These are phyloP conservation scores for Hypoxylon sp. DNA, from an alignment of 2,329 filamentous ascomycete genomes.

Conservation along the genomic window DNA sequence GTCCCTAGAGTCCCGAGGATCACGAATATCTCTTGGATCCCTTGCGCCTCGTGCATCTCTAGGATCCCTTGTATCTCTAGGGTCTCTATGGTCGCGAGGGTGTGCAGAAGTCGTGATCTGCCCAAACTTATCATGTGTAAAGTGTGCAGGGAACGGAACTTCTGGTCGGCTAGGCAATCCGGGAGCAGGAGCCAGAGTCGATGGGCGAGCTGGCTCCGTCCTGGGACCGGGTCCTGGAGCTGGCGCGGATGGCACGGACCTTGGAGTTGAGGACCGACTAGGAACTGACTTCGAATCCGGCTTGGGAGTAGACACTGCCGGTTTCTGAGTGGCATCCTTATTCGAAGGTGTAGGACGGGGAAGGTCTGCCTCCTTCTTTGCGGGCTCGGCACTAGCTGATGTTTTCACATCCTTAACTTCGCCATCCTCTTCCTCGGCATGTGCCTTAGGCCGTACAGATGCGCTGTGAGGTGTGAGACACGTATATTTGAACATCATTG, in stretches of 20 bases:
- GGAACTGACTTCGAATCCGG: conserved; percentile 46
- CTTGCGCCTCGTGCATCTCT: conserved; percentile 51
- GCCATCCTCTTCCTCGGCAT: conserved; percentile 76
- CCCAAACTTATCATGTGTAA: conserved; percentile 62
- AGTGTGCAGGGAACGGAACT: conserved; percentile 66
- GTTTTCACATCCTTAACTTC: conserved; percentile 75
- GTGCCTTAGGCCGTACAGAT: conserved; percentile 52
- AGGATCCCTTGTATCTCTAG: conserved; percentile 54
- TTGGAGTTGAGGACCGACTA: conserved; percentile 49
- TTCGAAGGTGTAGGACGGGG: conserved; percentile 35
- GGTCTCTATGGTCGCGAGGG: conserved; percentile 51
- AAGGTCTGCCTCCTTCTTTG: conserved; percentile 43
- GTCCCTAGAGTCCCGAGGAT: conserved; percentile 57
- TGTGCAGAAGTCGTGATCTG: conserved; percentile 57
- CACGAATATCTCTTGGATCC: conserved; percentile 59
- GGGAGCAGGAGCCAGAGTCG: conserved; percentile 49
- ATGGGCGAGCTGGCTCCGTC: conserved; percentile 54
- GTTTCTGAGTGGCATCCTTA: conserved; percentile 43
- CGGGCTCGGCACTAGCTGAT: conserved; percentile 36
- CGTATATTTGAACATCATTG: conserved; percentile 7
- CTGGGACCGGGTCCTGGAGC: conserved; percentile 46
- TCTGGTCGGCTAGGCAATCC: conserved; percentile 72
- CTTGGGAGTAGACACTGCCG: conserved; percentile 42
- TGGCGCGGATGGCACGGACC: conserved; percentile 38
- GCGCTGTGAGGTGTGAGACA: conserved; percentile 43